Conservation (phyloP, 768 basidiomycete genomes). For the Pleurotus platypus region DNA sequence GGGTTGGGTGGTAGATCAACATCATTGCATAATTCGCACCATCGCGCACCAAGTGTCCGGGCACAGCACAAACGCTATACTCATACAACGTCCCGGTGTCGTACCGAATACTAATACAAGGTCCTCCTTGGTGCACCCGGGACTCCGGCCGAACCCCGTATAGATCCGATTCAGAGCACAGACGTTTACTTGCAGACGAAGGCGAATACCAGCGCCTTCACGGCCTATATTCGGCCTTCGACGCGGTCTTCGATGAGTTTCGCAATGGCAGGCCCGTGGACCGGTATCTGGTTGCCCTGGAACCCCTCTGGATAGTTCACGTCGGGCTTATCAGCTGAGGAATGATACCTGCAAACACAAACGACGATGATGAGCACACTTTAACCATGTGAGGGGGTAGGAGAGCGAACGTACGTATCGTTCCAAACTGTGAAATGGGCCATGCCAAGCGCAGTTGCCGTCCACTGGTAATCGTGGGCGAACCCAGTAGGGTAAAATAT, state of each 20-base stretch:
- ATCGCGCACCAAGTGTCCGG: too few relatives aligned
- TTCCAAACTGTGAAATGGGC: slow-evolving; percentile 79
- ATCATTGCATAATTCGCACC: too few relatives aligned
- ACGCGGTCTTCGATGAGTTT: slow-evolving; percentile 69
- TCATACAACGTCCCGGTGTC: too few relatives aligned
- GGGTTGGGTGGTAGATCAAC: too few relatives aligned
- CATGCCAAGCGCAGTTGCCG: slow-evolving; percentile 68
- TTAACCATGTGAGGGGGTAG: not conserved
- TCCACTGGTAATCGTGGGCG: slow-evolving; percentile 88
- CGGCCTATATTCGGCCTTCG: slow-evolving; percentile 14
- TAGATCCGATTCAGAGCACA: too few relatives aligned
- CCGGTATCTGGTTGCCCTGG: slow-evolving; percentile 75
- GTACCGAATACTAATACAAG: too few relatives aligned
- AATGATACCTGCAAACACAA: slow-evolving; percentile 28
- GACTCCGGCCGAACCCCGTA: too few relatives aligned
- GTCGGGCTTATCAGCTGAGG: slow-evolving; percentile 32
- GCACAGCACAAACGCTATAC: too few relatives aligned
- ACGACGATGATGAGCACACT: slow-evolving; percentile 3
- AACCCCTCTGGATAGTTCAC: slow-evolving; percentile 83
- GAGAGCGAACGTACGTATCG: slow-evolving; percentile 50
- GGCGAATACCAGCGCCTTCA: too few relatives aligned
- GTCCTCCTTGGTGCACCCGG: too few relatives aligned
- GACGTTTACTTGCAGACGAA: too few relatives aligned
- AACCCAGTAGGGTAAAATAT: slow-evolving; percentile 80
- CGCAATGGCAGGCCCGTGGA: slow-evolving; percentile 61